Evolutionary conservation across 2,329 filamentous ascomycete species (phyloP), one percentile per base, ranked within the genome.

Genomic region (Lojkania enalia): DNA sequence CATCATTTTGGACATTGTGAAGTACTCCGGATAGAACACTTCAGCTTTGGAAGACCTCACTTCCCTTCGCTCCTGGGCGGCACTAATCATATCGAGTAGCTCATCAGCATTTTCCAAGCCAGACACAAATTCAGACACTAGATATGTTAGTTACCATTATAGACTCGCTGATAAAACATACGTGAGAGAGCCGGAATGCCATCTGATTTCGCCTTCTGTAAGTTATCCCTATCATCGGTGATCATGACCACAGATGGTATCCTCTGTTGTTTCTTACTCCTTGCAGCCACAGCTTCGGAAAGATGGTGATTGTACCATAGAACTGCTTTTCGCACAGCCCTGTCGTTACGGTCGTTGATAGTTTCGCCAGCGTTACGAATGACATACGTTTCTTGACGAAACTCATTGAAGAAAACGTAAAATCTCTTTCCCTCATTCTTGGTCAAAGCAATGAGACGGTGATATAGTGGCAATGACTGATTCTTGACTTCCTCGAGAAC

Each of bases 361-460:
- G 83, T 87, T 74, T 99, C 94, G 27, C 88, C 86, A 4, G 79
- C 71, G 15, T 85, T 80, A 50, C 94, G 81, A 20, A 80, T 74
- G 36, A 96, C 82, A 63, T 96, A 88, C 0, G 94, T 99, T 70
- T 99, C 95, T 29, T 91, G 77, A 39, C 92, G 83, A 66, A 99
- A 99, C 61, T 99, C 94, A 69, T 99, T 99, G 81, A 97, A 97
- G 70, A 99, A 99, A 40, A 99, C 89, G 64, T 97, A 96, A 68
- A 96, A 97, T 42, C 92, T 84, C 77, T 99, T 99, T 55, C 95
- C 90, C 60, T 96, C 90, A 63, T 92, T 96, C 72, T 92, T 95
- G 29, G 91, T 95, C 52, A 99, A 77, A 16, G 87, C 85, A 55
- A 97, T 83, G 38, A 99, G 77, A 29, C 94, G 88, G 70, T 96